phyloP scores from a whole-genome alignment of 1,139 yeast species.

The Arxiozyma bovina region DNA sequence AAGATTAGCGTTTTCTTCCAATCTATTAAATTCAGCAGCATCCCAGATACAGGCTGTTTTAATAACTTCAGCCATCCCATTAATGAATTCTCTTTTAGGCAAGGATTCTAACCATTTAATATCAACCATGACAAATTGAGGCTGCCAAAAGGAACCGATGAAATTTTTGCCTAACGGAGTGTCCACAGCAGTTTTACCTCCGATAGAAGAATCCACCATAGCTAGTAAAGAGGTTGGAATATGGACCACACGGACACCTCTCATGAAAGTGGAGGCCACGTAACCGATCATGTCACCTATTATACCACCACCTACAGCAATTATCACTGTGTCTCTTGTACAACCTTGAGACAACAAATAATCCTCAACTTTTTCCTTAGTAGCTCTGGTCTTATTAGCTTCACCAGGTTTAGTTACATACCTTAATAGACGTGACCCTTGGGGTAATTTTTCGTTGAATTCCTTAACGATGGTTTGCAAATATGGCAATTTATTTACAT shows the following conservation, averaged over 20 bases:
- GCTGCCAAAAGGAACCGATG: slow-evolving; percentile 97
- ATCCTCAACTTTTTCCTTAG: slow-evolving; percentile 92
- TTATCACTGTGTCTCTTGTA: slow-evolving; percentile 88
- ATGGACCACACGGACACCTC: slow-evolving; percentile 92
- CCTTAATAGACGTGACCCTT: slow-evolving; percentile 53
- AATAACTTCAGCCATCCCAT: slow-evolving; percentile 97
- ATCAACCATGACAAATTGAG: slow-evolving; percentile 80
- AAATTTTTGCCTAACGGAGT: slow-evolving; percentile 96
- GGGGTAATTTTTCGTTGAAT: slow-evolving; percentile 37
- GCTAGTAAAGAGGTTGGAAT: slow-evolving; percentile 89
- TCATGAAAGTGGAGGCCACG: slow-evolving; percentile 97
- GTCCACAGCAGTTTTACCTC: slow-evolving; percentile 98
- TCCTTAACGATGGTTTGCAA: slow-evolving; percentile 34
- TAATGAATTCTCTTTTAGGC: slow-evolving; percentile 89
- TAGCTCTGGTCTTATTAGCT: slow-evolving; percentile 74
- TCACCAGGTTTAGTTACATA: slow-evolving; percentile 90
- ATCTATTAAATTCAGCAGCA: slow-evolving; percentile 72
- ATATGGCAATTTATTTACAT: slow-evolving; percentile 64
- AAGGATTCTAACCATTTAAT: slow-evolving; percentile 78
- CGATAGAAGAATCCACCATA: slow-evolving; percentile 97
- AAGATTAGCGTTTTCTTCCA: slow-evolving; percentile 63
- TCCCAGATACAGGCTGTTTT: slow-evolving; percentile 99
- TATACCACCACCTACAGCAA: slow-evolving; percentile 98
- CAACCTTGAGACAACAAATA: slow-evolving; percentile 78
- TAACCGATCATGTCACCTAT: slow-evolving; percentile 99